Evolutionary conservation across 1,139 yeast genomes (phyloP).

Genomic region (Diutina scorzettiae): DNA sequence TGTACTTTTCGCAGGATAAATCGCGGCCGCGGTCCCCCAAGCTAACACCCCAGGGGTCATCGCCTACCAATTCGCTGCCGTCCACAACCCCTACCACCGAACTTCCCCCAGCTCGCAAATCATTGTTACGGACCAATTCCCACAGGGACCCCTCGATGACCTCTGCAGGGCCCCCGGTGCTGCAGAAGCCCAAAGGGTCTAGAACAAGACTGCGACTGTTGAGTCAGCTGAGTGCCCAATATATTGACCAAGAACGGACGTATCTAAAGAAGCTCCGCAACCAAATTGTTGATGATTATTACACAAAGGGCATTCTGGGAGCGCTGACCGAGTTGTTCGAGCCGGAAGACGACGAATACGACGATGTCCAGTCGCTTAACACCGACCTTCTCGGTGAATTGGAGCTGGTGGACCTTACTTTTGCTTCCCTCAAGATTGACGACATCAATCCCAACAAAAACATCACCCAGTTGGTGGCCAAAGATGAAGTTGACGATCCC

Average conservation of each 20-base stretch:
- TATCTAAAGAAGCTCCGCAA: slow-evolving; percentile 56
- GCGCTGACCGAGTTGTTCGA: slow-evolving; percentile 17
- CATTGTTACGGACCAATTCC: not conserved
- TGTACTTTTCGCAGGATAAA: not conserved
- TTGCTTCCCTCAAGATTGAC: slow-evolving; percentile 21
- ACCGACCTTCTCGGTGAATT: slow-evolving; percentile 29
- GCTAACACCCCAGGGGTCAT: no score
- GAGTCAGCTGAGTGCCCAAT: slow-evolving; percentile 11
- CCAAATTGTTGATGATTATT: slow-evolving; percentile 56
- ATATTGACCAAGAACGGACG: slow-evolving; percentile 55
- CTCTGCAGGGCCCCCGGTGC: not conserved
- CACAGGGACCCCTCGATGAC: not conserved
- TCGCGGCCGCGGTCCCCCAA: not conserved
- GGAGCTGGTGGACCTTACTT: slow-evolving; percentile 29
- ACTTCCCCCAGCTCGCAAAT: not conserved
- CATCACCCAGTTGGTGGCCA: slow-evolving; percentile 25
- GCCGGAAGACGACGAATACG: slow-evolving; percentile 13
- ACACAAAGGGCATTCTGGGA: slow-evolving; percentile 46
- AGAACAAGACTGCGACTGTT: slow-evolving; percentile 5
- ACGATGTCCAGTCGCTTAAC: slow-evolving; percentile 17
- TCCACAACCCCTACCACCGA: not conserved
- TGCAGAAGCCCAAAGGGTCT: not conserved
- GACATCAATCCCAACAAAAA: slow-evolving; percentile 20
- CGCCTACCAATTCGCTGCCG: no score
- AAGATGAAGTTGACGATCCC: slow-evolving; percentile 43